Conservation (phyloP, 495 filamentous ascomycete species). For the Apiosordaria backusii region DNA sequence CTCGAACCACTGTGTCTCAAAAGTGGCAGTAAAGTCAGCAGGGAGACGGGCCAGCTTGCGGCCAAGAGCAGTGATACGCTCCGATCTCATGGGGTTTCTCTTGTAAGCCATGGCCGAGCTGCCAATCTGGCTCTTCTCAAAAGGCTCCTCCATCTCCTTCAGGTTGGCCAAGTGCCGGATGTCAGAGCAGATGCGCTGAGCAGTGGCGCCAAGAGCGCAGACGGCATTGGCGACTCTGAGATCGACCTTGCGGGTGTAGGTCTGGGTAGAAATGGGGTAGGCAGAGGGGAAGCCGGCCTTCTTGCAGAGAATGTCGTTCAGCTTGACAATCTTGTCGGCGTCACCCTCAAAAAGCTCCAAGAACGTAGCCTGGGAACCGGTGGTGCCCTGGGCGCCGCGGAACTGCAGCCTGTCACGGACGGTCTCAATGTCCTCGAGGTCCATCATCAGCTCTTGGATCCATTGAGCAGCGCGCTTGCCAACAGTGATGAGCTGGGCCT, state of each 20-base stretch:
- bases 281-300: conserved; percentile 77
- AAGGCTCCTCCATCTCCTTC: conserved; percentile 84
- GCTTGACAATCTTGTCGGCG: conserved; percentile 69
- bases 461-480: conserved; percentile 73
- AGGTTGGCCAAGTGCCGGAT: conserved; percentile 69
- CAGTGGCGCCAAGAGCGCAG: conserved; percentile 76
- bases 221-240: conserved; percentile 76
- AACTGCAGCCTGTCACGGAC: conserved; percentile 73
- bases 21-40: conserved; percentile 70
- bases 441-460: conserved; percentile 85
- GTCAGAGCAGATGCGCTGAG: conserved; percentile 63
- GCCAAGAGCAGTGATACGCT: conserved; percentile 76
- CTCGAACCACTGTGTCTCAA: conserved; percentile 81
- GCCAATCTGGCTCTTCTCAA: conserved; percentile 73
- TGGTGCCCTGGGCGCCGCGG: conserved; percentile 52
- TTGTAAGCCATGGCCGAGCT: conserved; percentile 72
- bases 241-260: conserved; percentile 71
- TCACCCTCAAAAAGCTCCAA: conserved; percentile 73
- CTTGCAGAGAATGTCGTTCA: conserved; percentile 69
- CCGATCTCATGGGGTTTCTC: conserved; percentile 67
- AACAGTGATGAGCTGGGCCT: conserved; percentile 63
- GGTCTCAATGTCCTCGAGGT: conserved; percentile 75
- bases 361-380: conserved; percentile 62
- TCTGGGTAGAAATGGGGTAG: conserved; percentile 74
- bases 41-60: conserved; percentile 64